A percentile compares a stretch with the other conserved stretches of the same genome.
phyloP scores from a whole-genome alignment of 305 asterid genomes.

The Fraxinus sp. region DNA sequence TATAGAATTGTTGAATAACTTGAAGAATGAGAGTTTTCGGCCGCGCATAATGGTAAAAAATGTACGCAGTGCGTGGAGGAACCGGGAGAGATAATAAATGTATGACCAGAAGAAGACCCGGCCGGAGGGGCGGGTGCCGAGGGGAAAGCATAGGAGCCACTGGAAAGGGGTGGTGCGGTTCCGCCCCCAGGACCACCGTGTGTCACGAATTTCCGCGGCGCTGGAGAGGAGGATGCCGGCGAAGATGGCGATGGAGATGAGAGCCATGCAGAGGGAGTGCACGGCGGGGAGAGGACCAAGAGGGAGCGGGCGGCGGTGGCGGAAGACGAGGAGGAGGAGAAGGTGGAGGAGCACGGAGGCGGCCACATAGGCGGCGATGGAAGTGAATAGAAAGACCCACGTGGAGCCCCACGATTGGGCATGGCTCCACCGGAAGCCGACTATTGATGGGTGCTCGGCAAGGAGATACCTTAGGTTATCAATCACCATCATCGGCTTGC shows the following conservation, averaged over 20 bases:
- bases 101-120: constrained; percentile 56
- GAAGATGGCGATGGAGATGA: constrained; percentile 43
- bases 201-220: constrained; percentile 49
- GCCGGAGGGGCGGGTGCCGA: constrained; percentile 51
- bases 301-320: constrained; percentile 36
- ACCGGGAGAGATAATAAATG: constrained; percentile 44
- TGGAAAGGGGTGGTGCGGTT: constrained; percentile 39
- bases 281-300: constrained; percentile 47
- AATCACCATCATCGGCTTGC: constrained; percentile 18
- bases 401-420: constrained; percentile 45
- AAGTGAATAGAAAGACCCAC: constrained; percentile 42
- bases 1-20: constrained; percentile 41
- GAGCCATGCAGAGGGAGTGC: constrained; percentile 44
- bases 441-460: constrained; percentile 42
- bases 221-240: constrained; percentile 45
- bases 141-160: constrained; percentile 50
- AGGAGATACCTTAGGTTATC: constrained; percentile 30
- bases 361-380: constrained; percentile 34
- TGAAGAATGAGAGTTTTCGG: constrained; percentile 32
- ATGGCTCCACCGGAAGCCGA: constrained; percentile 47
- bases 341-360: constrained; percentile 35
- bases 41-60: constrained; percentile 29
- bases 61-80: constrained; percentile 36
- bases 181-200: constrained; percentile 54
- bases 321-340: constrained; percentile 28